Evolutionary conservation across 1,284 basidiomycete species (phyloP), one percentile per base, ranked within the genome.

Genomic region (Puccinia polysora): DNA sequence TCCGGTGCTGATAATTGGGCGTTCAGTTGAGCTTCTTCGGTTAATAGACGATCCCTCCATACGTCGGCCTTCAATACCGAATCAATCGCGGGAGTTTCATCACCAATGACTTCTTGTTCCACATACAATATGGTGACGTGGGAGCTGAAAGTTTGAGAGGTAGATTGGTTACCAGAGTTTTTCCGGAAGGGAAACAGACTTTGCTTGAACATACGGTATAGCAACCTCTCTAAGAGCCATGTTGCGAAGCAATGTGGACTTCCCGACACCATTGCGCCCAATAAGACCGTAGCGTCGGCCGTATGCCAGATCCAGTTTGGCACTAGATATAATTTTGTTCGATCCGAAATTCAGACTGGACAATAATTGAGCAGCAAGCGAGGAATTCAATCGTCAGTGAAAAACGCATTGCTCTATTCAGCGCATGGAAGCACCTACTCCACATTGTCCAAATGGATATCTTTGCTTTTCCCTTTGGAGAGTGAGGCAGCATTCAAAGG

Each of bases 111-210:
- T 81, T 99, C 96, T 82, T 99, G 96, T 80, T 99, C 96, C 74
- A 99, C 96, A 78, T 98, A 96, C 36, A 98, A 84, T 74, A 99
- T 94, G 0, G 91, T 94, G 78, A 99, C 96, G 79, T 97, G 90
- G 0, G 89, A 78, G 75, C 73, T 69, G 38, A 2, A 30, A n/a
- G 25, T 50, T 49, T 52, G 36, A 18, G 12, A 45, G n/a, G 38
- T n/a, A 38, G 8, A 4, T 63, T 30, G 20, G 49, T 59, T 2
- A n/a, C 15, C 5, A 1, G 32, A 20, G 47, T 2, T 34, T 50
- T 32, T 8, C n/a, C 15, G 23, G 43, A 10, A 49, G 23, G 43
- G 1, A 52, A 34, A 20, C 28, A 55, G 28, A 60, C 18, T 5
- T 30, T 38, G 25, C 7, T 34, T 32, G 34, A n/a, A n/a, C 69